Percentiles rank a stretch among this genome's conserved stretches.
phyloP scores from a whole-genome alignment of 768 basidiomycete genomes.

The Floccularia luteovirens region DNA sequence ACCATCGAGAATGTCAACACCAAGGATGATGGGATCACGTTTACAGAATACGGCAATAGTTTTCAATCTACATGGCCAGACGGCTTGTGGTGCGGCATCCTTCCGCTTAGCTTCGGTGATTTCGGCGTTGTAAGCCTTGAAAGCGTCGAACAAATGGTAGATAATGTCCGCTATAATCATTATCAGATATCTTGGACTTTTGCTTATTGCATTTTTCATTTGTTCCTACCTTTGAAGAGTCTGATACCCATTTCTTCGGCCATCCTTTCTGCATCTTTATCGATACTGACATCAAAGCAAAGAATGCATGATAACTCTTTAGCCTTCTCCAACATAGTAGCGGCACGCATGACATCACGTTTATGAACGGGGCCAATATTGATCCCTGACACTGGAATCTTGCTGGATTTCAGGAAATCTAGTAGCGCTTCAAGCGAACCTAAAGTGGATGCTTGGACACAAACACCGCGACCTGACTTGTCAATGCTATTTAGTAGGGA shows the following conservation, averaged over 20 bases:
- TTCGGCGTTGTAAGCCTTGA: constrained; percentile 89
- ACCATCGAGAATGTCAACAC: constrained; percentile 94
- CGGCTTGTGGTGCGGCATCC: constrained; percentile 90
- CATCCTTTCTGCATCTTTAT: constrained; percentile 86
- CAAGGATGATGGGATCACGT: constrained; percentile 95
- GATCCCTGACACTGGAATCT: constrained; percentile 96
- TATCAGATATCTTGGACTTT: constrained; percentile 2
- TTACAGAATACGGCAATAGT: constrained; percentile 92
- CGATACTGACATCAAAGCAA: constrained; percentile 92
- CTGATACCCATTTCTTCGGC: constrained; percentile 94
- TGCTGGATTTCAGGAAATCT: constrained; percentile 90
- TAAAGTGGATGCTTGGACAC: constrained; percentile 94
- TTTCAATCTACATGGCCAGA: constrained; percentile 95
- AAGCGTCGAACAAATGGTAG: constrained; percentile 95
- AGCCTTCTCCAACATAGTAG: constrained; percentile 92
- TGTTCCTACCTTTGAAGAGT: constrained; percentile 76
- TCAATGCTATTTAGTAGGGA: constrained; percentile 85
- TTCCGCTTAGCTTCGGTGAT: constrained; percentile 87
- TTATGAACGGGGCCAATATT: constrained; percentile 97
- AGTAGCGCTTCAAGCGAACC: constrained; percentile 95
- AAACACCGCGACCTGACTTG: constrained; percentile 94
- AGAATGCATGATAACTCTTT: constrained; percentile 93
- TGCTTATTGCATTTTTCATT: constrained; percentile 1
- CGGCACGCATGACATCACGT: constrained; percentile 87
- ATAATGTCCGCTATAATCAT: constrained; percentile 82